Evolutionary conservation across 208 protist genomes (phyloP), one percentile per base, ranked within the genome.

Genomic region (Trypanosoma platydactyli): DNA sequence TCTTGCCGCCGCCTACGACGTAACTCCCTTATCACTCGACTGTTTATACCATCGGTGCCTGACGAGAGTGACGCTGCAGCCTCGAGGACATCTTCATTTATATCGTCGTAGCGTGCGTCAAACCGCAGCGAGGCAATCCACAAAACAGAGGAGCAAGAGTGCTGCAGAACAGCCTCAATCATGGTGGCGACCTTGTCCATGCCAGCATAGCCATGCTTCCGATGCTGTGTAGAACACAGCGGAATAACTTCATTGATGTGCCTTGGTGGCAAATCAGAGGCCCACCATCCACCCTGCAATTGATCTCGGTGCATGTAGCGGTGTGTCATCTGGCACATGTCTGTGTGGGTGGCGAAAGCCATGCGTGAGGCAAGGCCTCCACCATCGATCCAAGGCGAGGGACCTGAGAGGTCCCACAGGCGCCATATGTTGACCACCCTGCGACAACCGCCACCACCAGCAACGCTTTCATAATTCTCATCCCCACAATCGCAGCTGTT

Each of bases 31-130:
- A 68, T 62, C 16, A 65, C 53, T 25, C 41, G 9, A 9, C 33
- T 55, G 45, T 69, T 69, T 33, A 25, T 60, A 5, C 18, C 33
- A 40, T 69, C 70, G 18, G 25, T 15, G 29, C 53, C 60, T 18
- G 38, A 11, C 12, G 44, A 20, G 5, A 68, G 27, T 3, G 48
- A 51, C 33, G 64, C 48, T 41, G 76, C 70, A 49, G 70, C 54
- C 35, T 67, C 51, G 18, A 81, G 61, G 18, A 72, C 57, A 44
- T 73, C 68, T 38, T 63, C 55, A 61, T 81, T 81, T n/a, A 81
- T 50, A 35, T 42, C 55, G 42, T 81, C 65, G 20, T 58, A 68
- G 51, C 59, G 69, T 24, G 61, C 56, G 29, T 77, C 76, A 59
- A 54, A 48, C 27, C 68, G 35, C 30, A 77, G 60, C 25, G 57